phyloP scores from a whole-genome alignment of 768 basidiomycete species.

The Boletus reticulatus region DNA sequence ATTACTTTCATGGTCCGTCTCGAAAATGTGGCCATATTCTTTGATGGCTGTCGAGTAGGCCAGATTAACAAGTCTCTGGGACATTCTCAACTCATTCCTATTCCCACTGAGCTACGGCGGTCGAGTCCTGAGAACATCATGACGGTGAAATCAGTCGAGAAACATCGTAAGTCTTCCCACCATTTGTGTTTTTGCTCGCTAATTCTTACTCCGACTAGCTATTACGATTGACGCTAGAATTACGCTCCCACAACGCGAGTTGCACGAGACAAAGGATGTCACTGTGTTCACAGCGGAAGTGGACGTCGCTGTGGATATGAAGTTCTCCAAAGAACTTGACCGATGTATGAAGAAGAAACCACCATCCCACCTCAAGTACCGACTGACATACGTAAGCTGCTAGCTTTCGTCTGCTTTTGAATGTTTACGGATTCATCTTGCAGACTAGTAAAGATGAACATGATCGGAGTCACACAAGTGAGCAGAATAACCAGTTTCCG shows the following conservation, averaged over 20 bases:
- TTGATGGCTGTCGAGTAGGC: slow-evolving; percentile 70
- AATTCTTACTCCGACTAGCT: not conserved
- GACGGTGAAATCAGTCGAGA: slow-evolving; percentile 42
- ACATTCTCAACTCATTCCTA: slow-evolving; percentile 40
- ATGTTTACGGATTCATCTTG: not conserved
- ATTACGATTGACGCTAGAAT: not conserved
- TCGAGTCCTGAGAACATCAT: slow-evolving; percentile 61
- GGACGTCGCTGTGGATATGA: not conserved
- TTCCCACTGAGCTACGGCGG: slow-evolving; percentile 54
- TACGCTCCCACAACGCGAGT: too few relatives aligned
- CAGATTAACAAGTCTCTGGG: slow-evolving; percentile 59
- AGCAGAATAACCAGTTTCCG: not conserved
- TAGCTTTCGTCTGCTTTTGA: not conserved
- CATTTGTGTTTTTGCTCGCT: not conserved
- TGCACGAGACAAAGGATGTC: not conserved
- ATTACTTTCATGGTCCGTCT: slow-evolving; percentile 90
- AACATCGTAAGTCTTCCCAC: not conserved
- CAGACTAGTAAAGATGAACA: not conserved
- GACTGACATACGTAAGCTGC: not conserved
- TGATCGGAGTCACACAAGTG: not conserved
- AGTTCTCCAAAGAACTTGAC: not conserved
- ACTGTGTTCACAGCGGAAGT: not conserved
- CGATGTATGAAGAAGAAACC: not conserved
- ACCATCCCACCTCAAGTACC: not conserved
- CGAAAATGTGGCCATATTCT: slow-evolving; percentile 68